Conservation (phyloP, 257 asterid species). For the Mentha longifolia region DNA sequence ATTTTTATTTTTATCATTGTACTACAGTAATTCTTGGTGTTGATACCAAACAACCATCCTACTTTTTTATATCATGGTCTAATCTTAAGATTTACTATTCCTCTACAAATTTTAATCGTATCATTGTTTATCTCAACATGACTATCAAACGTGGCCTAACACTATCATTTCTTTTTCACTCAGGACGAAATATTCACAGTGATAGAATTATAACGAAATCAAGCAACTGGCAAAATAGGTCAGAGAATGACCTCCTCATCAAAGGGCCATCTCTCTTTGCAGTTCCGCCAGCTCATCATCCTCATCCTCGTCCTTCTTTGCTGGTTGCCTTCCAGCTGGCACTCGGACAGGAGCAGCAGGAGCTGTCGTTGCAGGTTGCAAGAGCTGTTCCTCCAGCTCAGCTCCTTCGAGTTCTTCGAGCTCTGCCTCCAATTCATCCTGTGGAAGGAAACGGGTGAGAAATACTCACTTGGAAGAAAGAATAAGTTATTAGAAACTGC, state of each 20-base stretch:
- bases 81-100: no score
- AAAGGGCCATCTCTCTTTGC: conserved; percentile 93
- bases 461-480: not conserved
- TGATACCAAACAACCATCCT: no score
- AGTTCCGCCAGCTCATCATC: conserved; percentile 85
- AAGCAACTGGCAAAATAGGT: conserved; percentile 22
- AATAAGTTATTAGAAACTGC: conserved; percentile 20
- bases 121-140: no score
- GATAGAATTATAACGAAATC: conserved; percentile 3
- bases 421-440: conserved; percentile 87
- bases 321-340: conserved; percentile 67
- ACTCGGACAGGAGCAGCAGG: conserved; percentile 66
- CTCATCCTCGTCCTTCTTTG: conserved; percentile 51
- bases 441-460: conserved; percentile 27
- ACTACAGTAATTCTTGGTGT: no score
- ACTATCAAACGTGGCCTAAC: no score
- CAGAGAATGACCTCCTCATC: conserved; percentile 44
- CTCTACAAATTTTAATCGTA: no score
- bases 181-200: not conserved
- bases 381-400: conserved; percentile 77
- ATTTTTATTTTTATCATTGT: no score
- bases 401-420: conserved; percentile 87
- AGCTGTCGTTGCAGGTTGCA: conserved; percentile 75
- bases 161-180: conserved; percentile 21
- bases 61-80: no score